These are phyloP conservation scores for Penicillium soppii DNA, from an alignment of 495 filamentous ascomycete genomes.

Conservation along the genomic window DNA sequence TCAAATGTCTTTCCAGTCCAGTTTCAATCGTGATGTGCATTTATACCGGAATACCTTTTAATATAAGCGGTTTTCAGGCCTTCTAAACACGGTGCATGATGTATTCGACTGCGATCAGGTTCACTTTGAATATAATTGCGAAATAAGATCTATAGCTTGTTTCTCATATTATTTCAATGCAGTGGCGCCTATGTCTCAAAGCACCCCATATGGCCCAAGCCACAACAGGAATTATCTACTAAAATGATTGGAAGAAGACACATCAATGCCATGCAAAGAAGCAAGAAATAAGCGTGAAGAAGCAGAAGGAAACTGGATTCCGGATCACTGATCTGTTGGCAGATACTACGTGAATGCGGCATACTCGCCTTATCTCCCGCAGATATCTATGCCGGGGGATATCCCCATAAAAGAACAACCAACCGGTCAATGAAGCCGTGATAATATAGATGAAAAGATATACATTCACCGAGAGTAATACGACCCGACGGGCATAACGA, in stretches of 20 bases:
- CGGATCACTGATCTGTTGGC: background rate
- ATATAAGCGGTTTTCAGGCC: no score
- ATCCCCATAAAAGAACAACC: background rate
- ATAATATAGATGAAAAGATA: background rate
- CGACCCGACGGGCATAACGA: conserved; percentile 3
- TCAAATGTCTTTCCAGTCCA: no score
- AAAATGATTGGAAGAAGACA: no score
- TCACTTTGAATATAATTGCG: background rate
- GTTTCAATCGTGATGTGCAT: no score
- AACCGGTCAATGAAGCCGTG: background rate
- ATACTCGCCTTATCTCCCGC: background rate
- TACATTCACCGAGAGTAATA: conserved; percentile 1
- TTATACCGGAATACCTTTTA: no score
- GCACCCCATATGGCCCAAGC: background rate
- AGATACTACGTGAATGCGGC: background rate
- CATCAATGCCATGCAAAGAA: background rate
- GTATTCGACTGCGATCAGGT: no score
- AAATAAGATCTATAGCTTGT: no score
- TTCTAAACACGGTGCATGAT: no score
- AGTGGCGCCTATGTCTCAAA: background rate
- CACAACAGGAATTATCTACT: background rate
- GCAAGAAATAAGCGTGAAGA: background rate
- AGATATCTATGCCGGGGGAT: background rate
- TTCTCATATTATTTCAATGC: no score
- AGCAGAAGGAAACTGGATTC: background rate